A percentile compares a stretch with the other conserved stretches of the same genome.
Evolutionary conservation across 495 filamentous ascomycete species (phyloP).

Genomic region (Saxispiralis lemnorum): DNA sequence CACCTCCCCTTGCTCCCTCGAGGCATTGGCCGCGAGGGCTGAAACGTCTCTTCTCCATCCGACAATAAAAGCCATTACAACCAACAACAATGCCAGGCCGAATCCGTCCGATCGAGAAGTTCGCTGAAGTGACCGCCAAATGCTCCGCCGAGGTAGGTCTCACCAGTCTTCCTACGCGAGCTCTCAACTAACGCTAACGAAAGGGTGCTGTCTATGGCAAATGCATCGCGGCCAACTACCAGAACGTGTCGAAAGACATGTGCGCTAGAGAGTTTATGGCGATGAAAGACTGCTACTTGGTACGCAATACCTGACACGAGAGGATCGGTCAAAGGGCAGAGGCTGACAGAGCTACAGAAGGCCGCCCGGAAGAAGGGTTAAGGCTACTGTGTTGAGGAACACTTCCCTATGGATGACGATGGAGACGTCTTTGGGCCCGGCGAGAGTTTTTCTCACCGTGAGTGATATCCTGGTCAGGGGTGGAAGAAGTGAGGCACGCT

Average conservation of each 20-base stretch:
- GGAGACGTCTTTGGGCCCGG: too few species aligned
- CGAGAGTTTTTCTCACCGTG: too few species aligned
- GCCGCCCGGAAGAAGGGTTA: conserved; percentile 11
- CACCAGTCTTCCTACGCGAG: neutral
- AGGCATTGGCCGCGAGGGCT: too few species aligned
- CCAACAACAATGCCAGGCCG: conserved; percentile 16
- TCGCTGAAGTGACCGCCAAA: conserved; percentile 65
- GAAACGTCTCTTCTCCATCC: neutral
- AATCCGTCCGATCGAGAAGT: conserved; percentile 66
- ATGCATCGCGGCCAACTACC: conserved; percentile 83
- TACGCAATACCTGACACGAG: conserved; percentile 26
- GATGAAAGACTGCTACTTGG: conserved; percentile 77
- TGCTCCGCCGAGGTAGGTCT: conserved; percentile 63
- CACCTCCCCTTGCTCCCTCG: too few species aligned
- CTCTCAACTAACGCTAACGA: conserved; percentile 3
- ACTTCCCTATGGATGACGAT: too few species aligned
- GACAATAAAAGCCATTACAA: too few species aligned
- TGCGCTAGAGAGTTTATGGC: conserved; percentile 71
- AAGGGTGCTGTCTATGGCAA: conserved; percentile 78
- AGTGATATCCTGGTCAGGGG: too few species aligned
- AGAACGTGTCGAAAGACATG: conserved; percentile 78
- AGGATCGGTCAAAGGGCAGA: neutral
- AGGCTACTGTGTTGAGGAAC: neutral
- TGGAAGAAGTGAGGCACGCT: too few species aligned
- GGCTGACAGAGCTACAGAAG: conserved; percentile 3